Percentiles rank a stretch among this genome's conserved stretches.
phyloP scores from a whole-genome alignment of 345 rosid species.

The Lumnitzera racemosa region DNA sequence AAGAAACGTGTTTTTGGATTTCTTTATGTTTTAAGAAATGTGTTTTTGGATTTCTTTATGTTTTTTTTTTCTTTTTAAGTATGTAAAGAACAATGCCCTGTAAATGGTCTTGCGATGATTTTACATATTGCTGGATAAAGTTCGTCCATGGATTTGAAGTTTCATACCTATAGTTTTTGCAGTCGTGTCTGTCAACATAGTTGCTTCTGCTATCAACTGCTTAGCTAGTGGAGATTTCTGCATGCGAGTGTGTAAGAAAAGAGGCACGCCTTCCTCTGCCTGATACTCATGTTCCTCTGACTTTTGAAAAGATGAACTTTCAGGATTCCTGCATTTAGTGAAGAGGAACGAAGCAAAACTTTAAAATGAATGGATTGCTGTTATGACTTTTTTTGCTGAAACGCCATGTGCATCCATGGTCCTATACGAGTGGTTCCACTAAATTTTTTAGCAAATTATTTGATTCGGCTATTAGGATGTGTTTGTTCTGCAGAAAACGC shows the following conservation, averaged over 20 bases:
- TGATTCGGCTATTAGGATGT: too few relatives aligned
- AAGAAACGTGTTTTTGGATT: too few relatives aligned
- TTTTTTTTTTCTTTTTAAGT: too few relatives aligned
- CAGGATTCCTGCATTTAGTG: slow-evolving; percentile 19
- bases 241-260: slow-evolving; percentile 23
- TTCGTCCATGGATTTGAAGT: neutral
- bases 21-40: too few relatives aligned
- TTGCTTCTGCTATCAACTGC: neutral
- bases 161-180: slow-evolving; percentile 15
- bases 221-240: slow-evolving; percentile 12
- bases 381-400: too few relatives aligned
- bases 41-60: too few relatives aligned
- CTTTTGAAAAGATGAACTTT: slow-evolving; percentile 4
- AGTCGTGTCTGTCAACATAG: slow-evolving; percentile 2
- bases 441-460: too few relatives aligned
- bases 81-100: neutral
- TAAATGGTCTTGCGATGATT: neutral
- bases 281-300: slow-evolving; percentile 9
- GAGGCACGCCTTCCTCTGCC: slow-evolving; percentile 24
- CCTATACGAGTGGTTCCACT: too few relatives aligned
- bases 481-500: too few relatives aligned
- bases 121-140: neutral
- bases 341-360: neutral
- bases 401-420: too few relatives aligned
- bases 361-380: too few relatives aligned